Evolutionary conservation across 1,284 basidiomycete genomes (phyloP).

Genomic region (Quambalaria eucalypti): DNA sequence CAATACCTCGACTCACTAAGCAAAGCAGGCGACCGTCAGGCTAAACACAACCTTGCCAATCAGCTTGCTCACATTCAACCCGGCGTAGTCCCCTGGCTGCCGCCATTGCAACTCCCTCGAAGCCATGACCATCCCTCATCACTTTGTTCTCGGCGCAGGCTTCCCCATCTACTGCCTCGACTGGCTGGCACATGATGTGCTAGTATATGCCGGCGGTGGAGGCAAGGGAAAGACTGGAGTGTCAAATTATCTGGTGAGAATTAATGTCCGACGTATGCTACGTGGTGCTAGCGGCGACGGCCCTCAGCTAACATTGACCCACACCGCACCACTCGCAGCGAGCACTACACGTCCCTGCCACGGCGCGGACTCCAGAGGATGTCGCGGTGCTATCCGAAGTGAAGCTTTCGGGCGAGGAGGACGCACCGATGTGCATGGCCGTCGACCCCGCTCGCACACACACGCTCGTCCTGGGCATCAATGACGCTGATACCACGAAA

Average conservation of each 20-base stretch:
- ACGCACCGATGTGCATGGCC: conserved; percentile 43
- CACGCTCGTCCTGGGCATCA: conserved; percentile 34
- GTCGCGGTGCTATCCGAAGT: conserved; percentile 10
- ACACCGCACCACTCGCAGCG: neutral
- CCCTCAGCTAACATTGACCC: no score
- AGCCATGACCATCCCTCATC: conserved; percentile 9
- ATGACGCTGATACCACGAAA: conserved; percentile 17
- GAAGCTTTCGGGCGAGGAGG: conserved; percentile 33
- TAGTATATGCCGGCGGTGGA: conserved; percentile 42
- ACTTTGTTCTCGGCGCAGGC: conserved; percentile 22
- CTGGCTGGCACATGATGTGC: conserved; percentile 24
- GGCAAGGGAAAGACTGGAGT: conserved; percentile 39
- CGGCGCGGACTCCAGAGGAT: neutral
- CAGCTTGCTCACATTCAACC: no score
- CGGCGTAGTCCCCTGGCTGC: no score
- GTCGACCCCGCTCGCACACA: conserved; percentile 11
- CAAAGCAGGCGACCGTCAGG: no score
- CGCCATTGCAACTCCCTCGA: no score
- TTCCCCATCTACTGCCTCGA: conserved; percentile 41
- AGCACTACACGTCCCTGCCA: neutral
- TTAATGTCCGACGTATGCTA: conserved; percentile 2
- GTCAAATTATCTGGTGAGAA: conserved; percentile 33
- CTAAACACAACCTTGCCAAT: no score
- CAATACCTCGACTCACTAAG: no score
- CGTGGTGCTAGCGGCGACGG: no score